Evolutionary conservation across 2,329 filamentous ascomycete species (phyloP).

Genomic region (Diaporthe velutina): DNA sequence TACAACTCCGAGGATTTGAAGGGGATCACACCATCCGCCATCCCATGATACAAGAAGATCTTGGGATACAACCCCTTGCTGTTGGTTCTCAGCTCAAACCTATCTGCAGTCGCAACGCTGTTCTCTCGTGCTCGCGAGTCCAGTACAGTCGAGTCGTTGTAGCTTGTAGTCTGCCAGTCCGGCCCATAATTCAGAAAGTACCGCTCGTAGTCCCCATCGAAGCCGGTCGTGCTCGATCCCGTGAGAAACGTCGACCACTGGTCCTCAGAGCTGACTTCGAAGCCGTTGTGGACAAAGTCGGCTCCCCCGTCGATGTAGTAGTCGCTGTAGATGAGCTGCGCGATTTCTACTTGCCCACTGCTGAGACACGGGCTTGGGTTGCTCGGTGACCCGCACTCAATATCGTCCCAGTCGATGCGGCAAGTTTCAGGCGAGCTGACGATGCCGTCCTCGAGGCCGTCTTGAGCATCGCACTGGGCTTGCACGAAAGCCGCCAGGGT

Average conservation of each 20-base stretch:
- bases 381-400: constrained; percentile 35
- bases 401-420: constrained; percentile 51
- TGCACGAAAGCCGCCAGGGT: constrained; percentile 54
- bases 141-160: constrained; percentile 42
- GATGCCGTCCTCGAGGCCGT: constrained; percentile 63
- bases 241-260: constrained; percentile 46
- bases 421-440: constrained; percentile 60
- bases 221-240: constrained; percentile 47
- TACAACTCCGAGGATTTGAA: constrained; percentile 51
- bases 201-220: constrained; percentile 51
- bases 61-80: constrained; percentile 55
- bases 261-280: constrained; percentile 61
- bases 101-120: constrained; percentile 48
- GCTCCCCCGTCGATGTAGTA: constrained; percentile 46
- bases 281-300: constrained; percentile 54
- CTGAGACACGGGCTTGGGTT: constrained; percentile 49
- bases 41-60: constrained; percentile 61
- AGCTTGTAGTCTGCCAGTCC: constrained; percentile 50
- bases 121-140: constrained; percentile 42
- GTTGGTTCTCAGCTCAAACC: constrained; percentile 53
- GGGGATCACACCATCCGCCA: constrained; percentile 56
- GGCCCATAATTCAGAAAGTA: constrained; percentile 57
- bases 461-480: constrained; percentile 63
- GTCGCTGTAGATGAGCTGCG: constrained; percentile 42
- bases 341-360: constrained; percentile 48